A percentile compares a stretch with the other conserved stretches of the same genome.
These are phyloP conservation scores for Pneumocystis murina DNA, from an alignment of 1,139 yeast species.

Conservation along the genomic window DNA sequence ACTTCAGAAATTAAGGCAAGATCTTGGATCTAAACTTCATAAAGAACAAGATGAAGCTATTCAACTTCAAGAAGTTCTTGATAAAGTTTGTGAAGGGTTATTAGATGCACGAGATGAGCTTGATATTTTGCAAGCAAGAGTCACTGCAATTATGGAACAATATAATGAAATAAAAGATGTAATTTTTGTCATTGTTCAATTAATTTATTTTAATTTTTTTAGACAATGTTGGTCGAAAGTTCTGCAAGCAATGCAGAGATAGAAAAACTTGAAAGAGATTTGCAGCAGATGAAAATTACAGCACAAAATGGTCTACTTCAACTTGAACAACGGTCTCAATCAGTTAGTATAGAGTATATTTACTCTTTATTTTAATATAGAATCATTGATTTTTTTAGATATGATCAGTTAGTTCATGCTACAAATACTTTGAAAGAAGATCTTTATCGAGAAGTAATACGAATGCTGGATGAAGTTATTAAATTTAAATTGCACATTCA, in stretches of 20 bases:
- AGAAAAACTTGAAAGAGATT: conserved; percentile 49
- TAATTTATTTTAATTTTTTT: conserved; percentile 15
- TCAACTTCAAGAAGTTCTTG: conserved; percentile 45
- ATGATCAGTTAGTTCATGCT: conserved; percentile 37
- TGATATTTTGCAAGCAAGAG: conserved; percentile 45
- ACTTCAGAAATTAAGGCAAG: conserved; percentile 35
- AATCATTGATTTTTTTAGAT: background rate
- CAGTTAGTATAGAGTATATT: conserved; percentile 34
- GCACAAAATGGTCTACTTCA: conserved; percentile 41
- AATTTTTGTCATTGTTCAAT: background rate
- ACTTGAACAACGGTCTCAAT: conserved; percentile 43
- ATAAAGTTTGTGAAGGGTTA: conserved; percentile 39
- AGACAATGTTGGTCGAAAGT: conserved; percentile 41
- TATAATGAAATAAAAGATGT: conserved; percentile 38
- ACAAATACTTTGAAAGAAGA: conserved; percentile 35
- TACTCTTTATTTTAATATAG: background rate
- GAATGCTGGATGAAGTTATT: conserved; percentile 44
- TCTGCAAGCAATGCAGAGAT: conserved; percentile 47
- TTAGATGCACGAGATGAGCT: conserved; percentile 42
- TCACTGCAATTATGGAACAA: conserved; percentile 38
- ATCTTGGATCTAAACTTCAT: conserved; percentile 36
- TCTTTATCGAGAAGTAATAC: conserved; percentile 40
- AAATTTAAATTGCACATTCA: conserved; percentile 54
- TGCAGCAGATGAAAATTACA: conserved; percentile 38
- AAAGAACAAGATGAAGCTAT: conserved; percentile 45